A percentile compares a stretch with the other conserved stretches of the same genome.
Conservation (phyloP, 108 stramenopile species). For the Aurantiochytrium sp. region DNA sequence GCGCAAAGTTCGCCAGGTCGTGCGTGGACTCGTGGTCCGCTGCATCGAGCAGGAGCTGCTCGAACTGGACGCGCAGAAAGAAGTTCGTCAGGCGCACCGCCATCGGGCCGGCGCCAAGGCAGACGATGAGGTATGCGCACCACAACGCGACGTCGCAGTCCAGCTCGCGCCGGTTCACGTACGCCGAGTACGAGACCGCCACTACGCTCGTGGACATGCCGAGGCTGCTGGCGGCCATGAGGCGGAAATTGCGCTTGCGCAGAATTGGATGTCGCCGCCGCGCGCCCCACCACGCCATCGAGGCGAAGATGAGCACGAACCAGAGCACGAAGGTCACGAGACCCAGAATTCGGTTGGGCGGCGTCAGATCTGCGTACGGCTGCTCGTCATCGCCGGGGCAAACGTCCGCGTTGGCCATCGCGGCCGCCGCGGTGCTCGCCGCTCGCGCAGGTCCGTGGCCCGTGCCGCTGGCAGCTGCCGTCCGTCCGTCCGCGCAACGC, state of each 20-base stretch:
- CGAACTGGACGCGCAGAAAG: neutral
- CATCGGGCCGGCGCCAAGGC: slow-evolving; percentile 9
- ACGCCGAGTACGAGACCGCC: neutral
- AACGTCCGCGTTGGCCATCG: neutral
- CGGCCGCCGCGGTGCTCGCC: neutral
- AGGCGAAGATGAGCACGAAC: neutral
- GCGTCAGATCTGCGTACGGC: neutral
- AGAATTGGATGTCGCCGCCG: neutral
- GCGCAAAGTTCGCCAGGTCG: neutral
- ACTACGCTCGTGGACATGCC: neutral
- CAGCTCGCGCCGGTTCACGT: neutral
- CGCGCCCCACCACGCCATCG: neutral
- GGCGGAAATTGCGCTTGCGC: neutral
- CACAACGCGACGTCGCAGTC: neutral
- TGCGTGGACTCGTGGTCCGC: too few relatives aligned
- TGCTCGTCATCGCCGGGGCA: neutral
- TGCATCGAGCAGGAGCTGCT: neutral
- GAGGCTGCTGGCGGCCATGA: neutral
- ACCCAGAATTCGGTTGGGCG: neutral
- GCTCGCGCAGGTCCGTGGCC: neutral
- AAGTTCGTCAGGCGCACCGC: neutral
- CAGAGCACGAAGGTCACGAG: neutral
- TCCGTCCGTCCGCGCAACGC: too few relatives aligned
- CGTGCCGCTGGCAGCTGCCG: too few relatives aligned
- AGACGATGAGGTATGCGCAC: neutral